Base-by-base conservation (phyloP, 2,329 filamentous ascomycete genomes). In the Pseudogymnoascus sp. region DNA sequence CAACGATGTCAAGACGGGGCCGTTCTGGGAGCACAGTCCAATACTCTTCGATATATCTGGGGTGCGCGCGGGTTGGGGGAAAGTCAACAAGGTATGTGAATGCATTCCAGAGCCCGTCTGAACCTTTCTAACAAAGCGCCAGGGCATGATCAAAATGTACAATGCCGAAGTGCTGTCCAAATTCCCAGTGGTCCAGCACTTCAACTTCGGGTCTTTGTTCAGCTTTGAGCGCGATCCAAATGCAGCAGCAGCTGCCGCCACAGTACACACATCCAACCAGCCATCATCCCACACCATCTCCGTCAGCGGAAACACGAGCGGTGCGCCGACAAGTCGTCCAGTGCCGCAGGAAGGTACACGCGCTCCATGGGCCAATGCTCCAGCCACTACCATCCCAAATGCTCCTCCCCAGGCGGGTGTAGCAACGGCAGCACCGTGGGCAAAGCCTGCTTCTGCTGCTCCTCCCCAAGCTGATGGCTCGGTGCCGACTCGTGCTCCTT, bases 81-180 rank as follows among this genome's bases (percentile, higher is more conserved):
- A 99, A 79, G 96, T 99, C 72, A 97, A 99, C 77, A 93, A 93
- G 80, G 84, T 84, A 62, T 40, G 63, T 65, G 4, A 8, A 53
- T 3, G 25, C 1, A 18, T 59, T 28, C n/a, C 23, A 46, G 7
- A 18, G 16, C 14, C n/a, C 25, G 43, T 21, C 1, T 5, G 9
- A 18, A 18, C 18, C 18, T 18, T 60, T 11, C 62, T 66, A 62
- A 65, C 25, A 56, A 31, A 62, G 21, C 25, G n/a, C 7, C 65
- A 89, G 87, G 95, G 95, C 61, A 97, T 59, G 95, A 86, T 99
- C 71, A 99, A 97, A 77, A 99, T 99, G 95, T 99, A 93, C 78
- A 92, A 96, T 68, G 95, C 91, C 16, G 95, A 99, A 78, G 95
- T 99, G 2, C 80, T 99, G 12, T 91, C 90, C 40, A 99, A 99